Evolutionary conservation across 148 eudicot species (phyloP), one percentile per base, ranked within the genome.

Genomic region (Cornus florida): DNA sequence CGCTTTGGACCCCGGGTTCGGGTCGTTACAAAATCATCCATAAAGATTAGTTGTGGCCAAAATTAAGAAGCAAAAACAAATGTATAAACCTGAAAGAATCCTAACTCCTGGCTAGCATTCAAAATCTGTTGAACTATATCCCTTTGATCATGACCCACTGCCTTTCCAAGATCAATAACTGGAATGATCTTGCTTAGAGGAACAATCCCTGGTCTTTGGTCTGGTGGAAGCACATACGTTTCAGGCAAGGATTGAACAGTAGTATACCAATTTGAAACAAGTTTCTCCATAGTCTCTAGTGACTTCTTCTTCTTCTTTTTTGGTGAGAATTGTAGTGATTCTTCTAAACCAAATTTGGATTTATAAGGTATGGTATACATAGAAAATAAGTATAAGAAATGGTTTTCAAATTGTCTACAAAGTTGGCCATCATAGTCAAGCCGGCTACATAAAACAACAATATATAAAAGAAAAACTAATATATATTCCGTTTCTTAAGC

Each of bases 51-150:
- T 0, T 53, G 17, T 53, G 17, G 59, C 1, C 11, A 53, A 53
- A n/a, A 41, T 41, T 6, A 41, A 41, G 46, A 41, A 41, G 46
- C 60, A 12, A n/a, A n/a, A 59, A 17, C 50, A 48, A 73, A 17
- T 10, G 62, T 22, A 31, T 1, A 35, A 76, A 88, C 90, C 90
- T 88, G 88, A 73, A 88, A 88, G 33, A 88, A 84, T 24, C 88
- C 88, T 53, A 71, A 86, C 13, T 80, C 69, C 77, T 77, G 60
- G 41, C 74, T 38, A 72, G 90, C 88, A 50, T 82, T 13, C 62
- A 86, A 72, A 50, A 88, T 86, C 76, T 75, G 70, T 16, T 81
- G 83, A 75, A 80, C n/a, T 3, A 32, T 41, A 43, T 33, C 17
- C 12, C 22, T 43, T 69, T 50, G 22, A 14, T 60, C 81, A 73